Conservation (phyloP, 441 rosid species). For the Croton setiger region DNA sequence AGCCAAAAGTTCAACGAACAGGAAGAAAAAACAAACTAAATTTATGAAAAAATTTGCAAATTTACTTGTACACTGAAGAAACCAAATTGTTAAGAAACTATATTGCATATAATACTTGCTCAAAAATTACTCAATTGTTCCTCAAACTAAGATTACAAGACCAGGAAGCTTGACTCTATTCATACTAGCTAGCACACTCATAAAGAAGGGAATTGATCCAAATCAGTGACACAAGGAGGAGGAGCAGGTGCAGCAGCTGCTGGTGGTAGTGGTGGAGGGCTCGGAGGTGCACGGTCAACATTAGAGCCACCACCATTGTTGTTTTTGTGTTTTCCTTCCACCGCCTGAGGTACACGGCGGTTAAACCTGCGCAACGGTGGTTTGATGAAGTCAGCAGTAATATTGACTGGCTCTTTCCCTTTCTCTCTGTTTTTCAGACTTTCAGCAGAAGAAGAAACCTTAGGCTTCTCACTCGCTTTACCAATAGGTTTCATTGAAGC, state of each 20-base stretch:
- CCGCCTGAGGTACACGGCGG: background rate
- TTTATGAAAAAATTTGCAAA: background rate
- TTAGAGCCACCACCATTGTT: background rate
- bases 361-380: background rate
- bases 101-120: too few relatives aligned
- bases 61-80: background rate
- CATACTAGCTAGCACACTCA: background rate
- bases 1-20: too few relatives aligned
- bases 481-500: background rate
- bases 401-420: background rate
- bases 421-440: background rate
- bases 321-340: background rate
- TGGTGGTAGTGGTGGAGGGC: background rate
- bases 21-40: background rate
- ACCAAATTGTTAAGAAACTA: too few relatives aligned
- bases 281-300: background rate
- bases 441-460: background rate
- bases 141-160: background rate
- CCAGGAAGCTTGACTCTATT: background rate
- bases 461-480: background rate
- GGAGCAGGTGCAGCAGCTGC: background rate
- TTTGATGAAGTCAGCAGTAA: background rate
- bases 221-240: background rate
- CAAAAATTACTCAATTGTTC: background rate
- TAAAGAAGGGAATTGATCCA: background rate